phyloP scores from a whole-genome alignment of 2,329 filamentous ascomycete species.

The Thermothelomyces thermophilus region DNA sequence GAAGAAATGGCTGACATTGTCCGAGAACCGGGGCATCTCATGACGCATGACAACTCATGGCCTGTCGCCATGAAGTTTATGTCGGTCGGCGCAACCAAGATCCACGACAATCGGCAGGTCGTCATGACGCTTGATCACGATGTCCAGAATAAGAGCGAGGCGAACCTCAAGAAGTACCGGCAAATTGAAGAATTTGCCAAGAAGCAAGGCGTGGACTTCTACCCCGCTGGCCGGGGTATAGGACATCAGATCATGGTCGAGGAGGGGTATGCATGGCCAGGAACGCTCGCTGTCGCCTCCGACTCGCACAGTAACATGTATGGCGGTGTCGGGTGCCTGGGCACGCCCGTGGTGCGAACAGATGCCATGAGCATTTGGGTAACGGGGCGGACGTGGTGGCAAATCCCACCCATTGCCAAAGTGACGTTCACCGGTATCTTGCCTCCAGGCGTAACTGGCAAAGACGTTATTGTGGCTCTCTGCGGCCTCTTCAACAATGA shows the following conservation, averaged over 20 bases:
- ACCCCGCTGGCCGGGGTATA: slow-evolving; percentile 63
- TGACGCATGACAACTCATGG: slow-evolving; percentile 20
- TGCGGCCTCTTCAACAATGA: slow-evolving; percentile 80
- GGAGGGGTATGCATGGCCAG: slow-evolving; percentile 76
- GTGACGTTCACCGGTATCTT: slow-evolving; percentile 70
- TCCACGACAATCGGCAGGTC: slow-evolving; percentile 65
- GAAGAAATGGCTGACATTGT: background rate
- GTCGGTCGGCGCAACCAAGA: slow-evolving; percentile 69
- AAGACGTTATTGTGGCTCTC: slow-evolving; percentile 88
- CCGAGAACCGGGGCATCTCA: background rate
- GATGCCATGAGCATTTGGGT: slow-evolving; percentile 84
- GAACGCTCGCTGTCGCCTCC: slow-evolving; percentile 72
- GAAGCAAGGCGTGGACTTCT: slow-evolving; percentile 57
- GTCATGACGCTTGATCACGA: slow-evolving; percentile 86
- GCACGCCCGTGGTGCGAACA: slow-evolving; percentile 77
- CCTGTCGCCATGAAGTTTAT: slow-evolving; percentile 63
- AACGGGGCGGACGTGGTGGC: slow-evolving; percentile 79
- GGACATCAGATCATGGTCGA: slow-evolving; percentile 92
- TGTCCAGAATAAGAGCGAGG: slow-evolving; percentile 72
- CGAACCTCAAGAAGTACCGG: slow-evolving; percentile 75
- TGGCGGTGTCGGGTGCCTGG: slow-evolving; percentile 68
- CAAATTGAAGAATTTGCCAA: slow-evolving; percentile 78
- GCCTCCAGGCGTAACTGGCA: slow-evolving; percentile 76
- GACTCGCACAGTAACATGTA: slow-evolving; percentile 80
- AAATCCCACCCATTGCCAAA: slow-evolving; percentile 74